phyloP scores from a whole-genome alignment of 2,329 filamentous ascomycete species.

The Aspergillus sclerotialis region DNA sequence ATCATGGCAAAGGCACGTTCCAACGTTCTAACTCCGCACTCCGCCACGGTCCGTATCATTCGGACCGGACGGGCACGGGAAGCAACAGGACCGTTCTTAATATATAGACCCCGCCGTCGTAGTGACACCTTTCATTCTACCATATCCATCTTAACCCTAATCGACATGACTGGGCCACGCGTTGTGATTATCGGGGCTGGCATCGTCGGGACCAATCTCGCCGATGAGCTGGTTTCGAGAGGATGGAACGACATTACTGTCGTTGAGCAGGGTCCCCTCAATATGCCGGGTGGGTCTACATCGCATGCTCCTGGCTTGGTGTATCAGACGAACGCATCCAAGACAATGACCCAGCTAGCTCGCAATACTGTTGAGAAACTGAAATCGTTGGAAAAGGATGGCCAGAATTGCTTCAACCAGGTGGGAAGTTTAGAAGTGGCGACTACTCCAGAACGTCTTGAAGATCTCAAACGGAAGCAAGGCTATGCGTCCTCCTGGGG shows the following conservation, averaged over 20 bases:
- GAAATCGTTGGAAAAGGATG: slow-evolving; percentile 44
- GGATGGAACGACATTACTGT: slow-evolving; percentile 61
- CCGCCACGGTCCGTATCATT: too few relatives aligned
- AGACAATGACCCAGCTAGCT: slow-evolving; percentile 49
- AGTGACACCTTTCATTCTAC: background rate
- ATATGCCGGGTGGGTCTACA: slow-evolving; percentile 58
- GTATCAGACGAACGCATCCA: slow-evolving; percentile 51
- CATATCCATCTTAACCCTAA: background rate
- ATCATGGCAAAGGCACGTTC: too few relatives aligned
- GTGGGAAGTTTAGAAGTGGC: slow-evolving; percentile 58
- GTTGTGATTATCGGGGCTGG: slow-evolving; percentile 58
- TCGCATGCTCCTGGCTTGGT: slow-evolving; percentile 60
- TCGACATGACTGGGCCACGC: slow-evolving; percentile 26
- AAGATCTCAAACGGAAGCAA: slow-evolving; percentile 57
- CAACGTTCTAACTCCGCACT: too few relatives aligned
- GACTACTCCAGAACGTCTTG: slow-evolving; percentile 51
- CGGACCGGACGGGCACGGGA: too few relatives aligned
- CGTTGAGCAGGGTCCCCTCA: slow-evolving; percentile 56
- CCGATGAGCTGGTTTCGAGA: slow-evolving; percentile 55
- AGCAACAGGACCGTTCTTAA: too few relatives aligned
- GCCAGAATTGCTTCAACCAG: slow-evolving; percentile 52
- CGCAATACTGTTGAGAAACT: slow-evolving; percentile 58
- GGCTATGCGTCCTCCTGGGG: slow-evolving; percentile 58
- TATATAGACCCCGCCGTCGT: too few relatives aligned
- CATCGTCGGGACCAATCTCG: slow-evolving; percentile 58